phyloP scores from a whole-genome alignment of 2,329 filamentous ascomycete genomes.

The Leptodontidium sp. region DNA sequence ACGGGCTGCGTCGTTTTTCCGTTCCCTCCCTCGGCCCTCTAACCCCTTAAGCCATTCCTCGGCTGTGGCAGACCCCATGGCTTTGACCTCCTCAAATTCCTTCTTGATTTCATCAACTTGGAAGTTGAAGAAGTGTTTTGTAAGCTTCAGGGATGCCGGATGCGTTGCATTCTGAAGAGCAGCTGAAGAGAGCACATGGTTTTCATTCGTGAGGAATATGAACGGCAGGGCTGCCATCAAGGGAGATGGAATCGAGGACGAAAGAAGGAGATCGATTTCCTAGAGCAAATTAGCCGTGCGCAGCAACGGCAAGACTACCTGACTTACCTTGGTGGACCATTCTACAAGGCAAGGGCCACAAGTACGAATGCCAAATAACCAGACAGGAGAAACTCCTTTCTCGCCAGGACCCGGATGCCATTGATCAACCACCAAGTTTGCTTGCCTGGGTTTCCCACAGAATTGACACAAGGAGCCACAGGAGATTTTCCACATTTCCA shows the following conservation, averaged over 20 bases:
- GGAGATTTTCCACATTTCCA: conserved; percentile 79
- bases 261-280: conserved; percentile 76
- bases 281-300: conserved; percentile 50
- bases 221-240: conserved; percentile 75
- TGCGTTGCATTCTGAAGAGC: conserved; percentile 60
- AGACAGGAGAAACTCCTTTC: conserved; percentile 69
- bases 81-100: conserved; percentile 69
- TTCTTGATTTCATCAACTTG: conserved; percentile 69
- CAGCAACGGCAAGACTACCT: not conserved
- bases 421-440: conserved; percentile 47
- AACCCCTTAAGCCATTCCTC: conserved; percentile 86
- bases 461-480: conserved; percentile 72
- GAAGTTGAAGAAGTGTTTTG: conserved; percentile 70
- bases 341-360: conserved; percentile 72
- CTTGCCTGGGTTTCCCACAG: conserved; percentile 59
- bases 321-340: conserved; percentile 69
- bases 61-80: conserved; percentile 71
- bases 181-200: conserved; percentile 66
- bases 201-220: conserved; percentile 67
- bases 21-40: conserved; percentile 66
- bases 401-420: conserved; percentile 69
- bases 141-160: conserved; percentile 59
- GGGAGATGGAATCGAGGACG: conserved; percentile 64
- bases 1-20: conserved; percentile 67
- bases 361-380: conserved; percentile 72